Conservation (phyloP, 2,329 filamentous ascomycete genomes). For the Colletotrichum sp. region DNA sequence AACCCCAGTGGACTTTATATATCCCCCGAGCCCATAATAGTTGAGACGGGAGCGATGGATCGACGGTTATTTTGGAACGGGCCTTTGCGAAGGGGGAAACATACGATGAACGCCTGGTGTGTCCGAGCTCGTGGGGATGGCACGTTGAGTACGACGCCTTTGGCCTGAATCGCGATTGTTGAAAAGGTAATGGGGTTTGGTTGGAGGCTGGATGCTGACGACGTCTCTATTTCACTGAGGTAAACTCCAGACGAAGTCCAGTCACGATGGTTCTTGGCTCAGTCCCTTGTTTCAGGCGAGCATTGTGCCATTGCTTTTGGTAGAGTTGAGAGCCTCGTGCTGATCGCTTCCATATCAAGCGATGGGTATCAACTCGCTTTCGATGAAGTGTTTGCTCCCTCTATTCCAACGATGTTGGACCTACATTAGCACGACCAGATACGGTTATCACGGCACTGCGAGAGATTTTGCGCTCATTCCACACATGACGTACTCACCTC, state of each 20-base stretch:
- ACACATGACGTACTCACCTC: background rate
- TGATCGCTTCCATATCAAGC: background rate
- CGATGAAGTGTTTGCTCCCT: too few species aligned
- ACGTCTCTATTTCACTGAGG: background rate
- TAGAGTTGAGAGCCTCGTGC: background rate
- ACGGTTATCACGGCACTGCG: background rate
- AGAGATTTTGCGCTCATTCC: background rate
- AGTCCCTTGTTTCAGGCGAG: background rate
- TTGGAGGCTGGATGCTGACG: background rate
- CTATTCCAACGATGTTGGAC: background rate
- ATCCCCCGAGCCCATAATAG: background rate
- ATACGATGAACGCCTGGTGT: background rate
- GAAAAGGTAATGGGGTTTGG: background rate
- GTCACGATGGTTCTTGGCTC: background rate
- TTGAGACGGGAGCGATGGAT: background rate
- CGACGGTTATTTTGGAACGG: background rate
- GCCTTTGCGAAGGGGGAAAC: background rate
- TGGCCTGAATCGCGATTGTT: background rate
- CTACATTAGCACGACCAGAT: background rate
- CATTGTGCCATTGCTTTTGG: background rate
- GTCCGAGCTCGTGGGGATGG: background rate
- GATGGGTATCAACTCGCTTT: background rate
- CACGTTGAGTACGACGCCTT: background rate
- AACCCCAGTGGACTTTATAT: background rate
- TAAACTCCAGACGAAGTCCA: background rate